Base-by-base conservation (phyloP, 108 stramenopile species). In the Pseudonitzschia multiseries region DNA sequence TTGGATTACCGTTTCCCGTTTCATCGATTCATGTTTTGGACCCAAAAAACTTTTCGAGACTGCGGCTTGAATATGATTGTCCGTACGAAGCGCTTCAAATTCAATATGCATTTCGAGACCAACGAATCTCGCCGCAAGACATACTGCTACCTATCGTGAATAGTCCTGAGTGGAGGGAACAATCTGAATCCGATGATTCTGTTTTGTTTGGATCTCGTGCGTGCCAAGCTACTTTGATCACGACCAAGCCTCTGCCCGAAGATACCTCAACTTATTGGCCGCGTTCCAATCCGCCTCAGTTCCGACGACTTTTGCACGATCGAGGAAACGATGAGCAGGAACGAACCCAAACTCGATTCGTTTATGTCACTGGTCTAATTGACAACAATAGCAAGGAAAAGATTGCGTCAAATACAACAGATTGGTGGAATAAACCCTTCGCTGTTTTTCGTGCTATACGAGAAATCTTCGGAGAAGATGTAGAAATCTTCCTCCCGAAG, bases 231-330 rank as follows among this genome's bases (percentile, higher is more conserved):
- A 85, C 85, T 18, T 81, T 84, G 40, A 73, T 88, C 10, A 84
- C 86, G 18, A 75, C 71, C 2, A 41, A 43, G 24, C 82, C 86
- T 13, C 46, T 86, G 29, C 72, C 72, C 0, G 13, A 70, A 17
- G 20, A 28, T 33, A 18, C 28, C 18, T 44, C 63, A 2, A 26
- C 61, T 3, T 67, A 56, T 41, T 92, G 90, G 93, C 65, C 73
- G 8, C 77, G 89, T 51, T 89, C 93, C 24, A 86, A 85, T 65
- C 89, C 91, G 42, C 93, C 93, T n/a, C 92, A 91, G 59, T 94
- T 94, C 71, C 84, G 89, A 22, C 56, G 91, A 12, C 70, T 91
- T 14, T 70, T 86, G 14, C 69, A 71, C 24, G 51, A 62, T 14
- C 68, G 68, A 22, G 71, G 73, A 15, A 67, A 73, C 31, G 57